These are phyloP conservation scores for Solanum hybrid DNA, from an alignment of 305 asterid genomes.

Conservation along the genomic window DNA sequence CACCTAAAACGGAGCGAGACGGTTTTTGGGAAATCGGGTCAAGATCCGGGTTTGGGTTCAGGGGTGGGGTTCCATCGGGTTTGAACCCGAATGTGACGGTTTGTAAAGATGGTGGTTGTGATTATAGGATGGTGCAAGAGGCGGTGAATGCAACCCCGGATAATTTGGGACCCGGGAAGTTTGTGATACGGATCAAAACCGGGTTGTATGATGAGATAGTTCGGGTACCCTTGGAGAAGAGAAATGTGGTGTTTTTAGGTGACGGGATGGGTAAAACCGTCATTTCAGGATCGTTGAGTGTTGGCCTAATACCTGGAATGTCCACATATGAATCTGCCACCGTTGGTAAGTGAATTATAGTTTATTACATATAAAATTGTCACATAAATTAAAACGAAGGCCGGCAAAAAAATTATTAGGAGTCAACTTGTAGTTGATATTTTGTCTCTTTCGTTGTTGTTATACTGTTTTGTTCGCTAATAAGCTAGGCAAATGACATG, in stretches of 20 bases:
- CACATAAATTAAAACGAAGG: neutral
- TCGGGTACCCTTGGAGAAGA: constrained; percentile 37
- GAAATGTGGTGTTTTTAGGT: constrained; percentile 47
- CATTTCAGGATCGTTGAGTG: constrained; percentile 41
- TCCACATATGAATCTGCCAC: constrained; percentile 44
- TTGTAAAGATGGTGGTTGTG: constrained; percentile 31
- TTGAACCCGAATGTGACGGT: constrained; percentile 48
- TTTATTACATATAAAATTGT: neutral
- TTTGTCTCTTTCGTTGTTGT: neutral
- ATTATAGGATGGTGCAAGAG: constrained; percentile 42
- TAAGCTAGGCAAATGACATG: no score
- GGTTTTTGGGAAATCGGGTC: neutral
- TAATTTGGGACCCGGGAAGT: constrained; percentile 14
- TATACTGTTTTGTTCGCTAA: neutral
- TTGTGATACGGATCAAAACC: constrained; percentile 40
- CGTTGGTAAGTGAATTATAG: constrained; percentile 18
- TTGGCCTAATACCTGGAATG: constrained; percentile 24
- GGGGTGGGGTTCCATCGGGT: constrained; percentile 30
- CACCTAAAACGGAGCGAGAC: neutral
- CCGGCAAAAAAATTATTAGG: neutral
- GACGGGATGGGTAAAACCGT: constrained; percentile 26
- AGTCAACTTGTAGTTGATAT: neutral
- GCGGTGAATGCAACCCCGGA: constrained; percentile 51
- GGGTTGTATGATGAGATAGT: constrained; percentile 48
- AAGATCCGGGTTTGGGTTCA: neutral